phyloP scores from a whole-genome alignment of 805 yeast genomes.

The Suhomyces emberorum region DNA sequence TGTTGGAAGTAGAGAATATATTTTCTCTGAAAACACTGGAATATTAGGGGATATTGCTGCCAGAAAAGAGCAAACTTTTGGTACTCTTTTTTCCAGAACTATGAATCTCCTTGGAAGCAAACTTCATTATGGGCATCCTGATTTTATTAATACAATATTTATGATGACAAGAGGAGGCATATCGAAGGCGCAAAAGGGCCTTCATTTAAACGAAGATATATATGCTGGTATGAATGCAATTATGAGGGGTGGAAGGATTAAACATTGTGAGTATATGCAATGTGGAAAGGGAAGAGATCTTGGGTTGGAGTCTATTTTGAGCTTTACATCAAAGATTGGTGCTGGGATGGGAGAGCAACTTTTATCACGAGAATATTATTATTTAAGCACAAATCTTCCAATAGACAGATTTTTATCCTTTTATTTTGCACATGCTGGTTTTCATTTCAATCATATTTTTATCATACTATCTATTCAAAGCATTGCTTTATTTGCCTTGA shows the following conservation, averaged over 20 bases:
- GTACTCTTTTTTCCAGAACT: slow-evolving; percentile 79
- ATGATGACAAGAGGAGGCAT: slow-evolving; percentile 88
- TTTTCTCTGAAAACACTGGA: slow-evolving; percentile 79
- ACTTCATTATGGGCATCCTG: slow-evolving; percentile 85
- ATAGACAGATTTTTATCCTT: slow-evolving; percentile 75
- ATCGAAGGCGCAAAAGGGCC: slow-evolving; percentile 79
- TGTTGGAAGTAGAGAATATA: slow-evolving; percentile 79
- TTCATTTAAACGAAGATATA: slow-evolving; percentile 81
- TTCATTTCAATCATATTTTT: slow-evolving; percentile 75
- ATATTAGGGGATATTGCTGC: slow-evolving; percentile 84
- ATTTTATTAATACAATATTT: slow-evolving; percentile 68
- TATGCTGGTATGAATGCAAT: slow-evolving; percentile 84
- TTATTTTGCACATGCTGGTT: slow-evolving; percentile 84
- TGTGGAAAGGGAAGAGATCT: slow-evolving; percentile 87
- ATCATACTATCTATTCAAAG: slow-evolving; percentile 59
- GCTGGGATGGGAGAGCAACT: slow-evolving; percentile 91
- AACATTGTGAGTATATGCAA: slow-evolving; percentile 79
- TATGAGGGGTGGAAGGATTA: slow-evolving; percentile 77
- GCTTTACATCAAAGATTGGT: slow-evolving; percentile 81
- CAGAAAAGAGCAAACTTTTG: slow-evolving; percentile 85
- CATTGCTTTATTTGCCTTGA: slow-evolving; percentile 56
- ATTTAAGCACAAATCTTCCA: slow-evolving; percentile 73
- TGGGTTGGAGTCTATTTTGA: slow-evolving; percentile 79
- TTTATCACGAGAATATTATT: slow-evolving; percentile 77
- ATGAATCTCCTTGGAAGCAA: slow-evolving; percentile 80